A percentile compares a stretch with the other conserved stretches of the same genome.
These are phyloP conservation scores for Ustilago bromivora DNA, from an alignment of 1,284 basidiomycete genomes.

Conservation along the genomic window DNA sequence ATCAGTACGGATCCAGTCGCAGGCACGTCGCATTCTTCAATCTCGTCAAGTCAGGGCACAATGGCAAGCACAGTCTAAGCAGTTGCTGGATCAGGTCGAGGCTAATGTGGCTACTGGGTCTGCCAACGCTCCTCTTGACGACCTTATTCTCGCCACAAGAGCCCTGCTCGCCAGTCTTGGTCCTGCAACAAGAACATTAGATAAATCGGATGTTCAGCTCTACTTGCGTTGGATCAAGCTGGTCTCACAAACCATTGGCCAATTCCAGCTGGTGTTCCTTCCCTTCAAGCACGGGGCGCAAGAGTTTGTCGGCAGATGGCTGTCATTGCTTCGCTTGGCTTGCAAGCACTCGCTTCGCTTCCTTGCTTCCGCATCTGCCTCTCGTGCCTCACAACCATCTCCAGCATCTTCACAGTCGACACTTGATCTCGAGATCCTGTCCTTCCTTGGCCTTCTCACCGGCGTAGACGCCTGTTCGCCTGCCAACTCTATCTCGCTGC, in stretches of 20 bases:
- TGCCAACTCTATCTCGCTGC: conserved; percentile 18
- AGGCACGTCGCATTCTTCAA: conserved; percentile 31
- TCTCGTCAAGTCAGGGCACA: conserved; percentile 21
- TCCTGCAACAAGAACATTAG: conserved; percentile 16
- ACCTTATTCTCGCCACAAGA: conserved; percentile 27
- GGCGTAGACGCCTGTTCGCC: conserved; percentile 20
- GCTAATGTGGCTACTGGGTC: not conserved
- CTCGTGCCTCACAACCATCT: not conserved
- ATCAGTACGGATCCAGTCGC: conserved; percentile 32
- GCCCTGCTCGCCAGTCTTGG: conserved; percentile 32
- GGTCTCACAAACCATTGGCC: conserved; percentile 21
- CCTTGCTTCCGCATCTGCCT: conserved; percentile 17
- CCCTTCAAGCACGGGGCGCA: conserved; percentile 11
- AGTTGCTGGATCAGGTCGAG: conserved; percentile 19
- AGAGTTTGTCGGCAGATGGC: conserved; percentile 17
- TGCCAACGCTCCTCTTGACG: not conserved
- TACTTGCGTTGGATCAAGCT: conserved; percentile 32
- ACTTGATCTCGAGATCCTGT: conserved; percentile 27
- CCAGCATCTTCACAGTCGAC: not conserved
- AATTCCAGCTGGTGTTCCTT: conserved; percentile 27
- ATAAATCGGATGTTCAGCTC: conserved; percentile 14
- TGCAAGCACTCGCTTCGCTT: conserved; percentile 42
- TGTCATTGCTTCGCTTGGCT: conserved; percentile 23
- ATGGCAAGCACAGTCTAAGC: conserved; percentile 13
- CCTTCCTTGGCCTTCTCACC: conserved; percentile 34